These are phyloP conservation scores for Saccharomyces mikatae DNA, from an alignment of 805 yeast species.

Conservation along the genomic window DNA sequence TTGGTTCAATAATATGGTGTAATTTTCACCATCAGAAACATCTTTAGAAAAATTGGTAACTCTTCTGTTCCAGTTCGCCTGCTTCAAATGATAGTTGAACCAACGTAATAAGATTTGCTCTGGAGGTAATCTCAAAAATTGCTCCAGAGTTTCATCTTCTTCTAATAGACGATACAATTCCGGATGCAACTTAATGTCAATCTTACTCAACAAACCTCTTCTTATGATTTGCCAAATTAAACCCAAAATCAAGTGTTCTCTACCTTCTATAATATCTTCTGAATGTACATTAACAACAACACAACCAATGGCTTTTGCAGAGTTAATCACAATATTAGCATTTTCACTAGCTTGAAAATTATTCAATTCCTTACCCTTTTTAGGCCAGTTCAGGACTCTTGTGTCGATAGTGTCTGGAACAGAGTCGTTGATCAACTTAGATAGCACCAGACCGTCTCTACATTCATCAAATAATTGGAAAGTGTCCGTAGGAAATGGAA, in stretches of 20 bases:
- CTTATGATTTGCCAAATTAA: slow-evolving; percentile 96
- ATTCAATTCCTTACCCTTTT: slow-evolving; percentile 71
- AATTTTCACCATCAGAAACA: slow-evolving; percentile 90
- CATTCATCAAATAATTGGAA: slow-evolving; percentile 96
- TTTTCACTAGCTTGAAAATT: slow-evolving; percentile 94
- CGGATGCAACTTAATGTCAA: slow-evolving; percentile 93
- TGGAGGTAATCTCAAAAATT: slow-evolving; percentile 92
- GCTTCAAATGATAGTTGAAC: slow-evolving; percentile 93
- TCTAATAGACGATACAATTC: slow-evolving; percentile 90
- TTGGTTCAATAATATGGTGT: slow-evolving; percentile 82
- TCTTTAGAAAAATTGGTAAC: slow-evolving; percentile 82
- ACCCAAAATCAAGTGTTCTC: slow-evolving; percentile 84
- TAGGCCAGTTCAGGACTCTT: slow-evolving; percentile 87
- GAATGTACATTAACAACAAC: slow-evolving; percentile 96
- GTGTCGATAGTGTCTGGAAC: slow-evolving; percentile 98
- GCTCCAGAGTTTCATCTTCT: slow-evolving; percentile 95
- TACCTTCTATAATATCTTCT: slow-evolving; percentile 90
- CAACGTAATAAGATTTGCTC: slow-evolving; percentile 94
- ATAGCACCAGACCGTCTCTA: slow-evolving; percentile 86
- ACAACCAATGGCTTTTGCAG: slow-evolving; percentile 98
- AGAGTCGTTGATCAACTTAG: slow-evolving; percentile 91
- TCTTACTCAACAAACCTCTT: slow-evolving; percentile 88
- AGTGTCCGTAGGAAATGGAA: slow-evolving; percentile 88
- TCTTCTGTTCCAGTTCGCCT: slow-evolving; percentile 81
- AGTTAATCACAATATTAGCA: slow-evolving; percentile 94